Percentiles rank a stretch among this genome's conserved stretches.
These are phyloP conservation scores for Trichosporon ovoides DNA, from an alignment of 1,284 basidiomycete genomes.

Conservation along the genomic window DNA sequence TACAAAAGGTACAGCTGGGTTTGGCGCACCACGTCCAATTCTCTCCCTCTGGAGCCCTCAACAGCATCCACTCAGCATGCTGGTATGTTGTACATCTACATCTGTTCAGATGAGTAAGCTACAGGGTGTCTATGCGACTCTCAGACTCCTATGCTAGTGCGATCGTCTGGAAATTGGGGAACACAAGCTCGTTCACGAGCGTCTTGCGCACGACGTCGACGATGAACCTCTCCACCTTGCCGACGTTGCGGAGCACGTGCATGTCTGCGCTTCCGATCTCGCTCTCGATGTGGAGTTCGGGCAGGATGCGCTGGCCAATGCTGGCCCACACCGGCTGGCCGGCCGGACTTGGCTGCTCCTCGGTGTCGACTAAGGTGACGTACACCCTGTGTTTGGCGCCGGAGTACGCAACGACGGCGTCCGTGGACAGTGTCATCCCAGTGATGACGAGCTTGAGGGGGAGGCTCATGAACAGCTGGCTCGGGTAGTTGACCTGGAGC, in stretches of 20 bases:
- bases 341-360: background rate
- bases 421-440: constrained; percentile 77
- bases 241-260: constrained; percentile 93
- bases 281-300: constrained; percentile 87
- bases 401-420: constrained; percentile 86
- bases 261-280: constrained; percentile 95
- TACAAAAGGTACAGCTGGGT: too few relatives aligned
- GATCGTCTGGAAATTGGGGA: constrained; percentile 86
- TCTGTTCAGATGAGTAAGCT: background rate
- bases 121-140: background rate
- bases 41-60: too few relatives aligned
- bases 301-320: constrained; percentile 78
- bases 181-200: constrained; percentile 86
- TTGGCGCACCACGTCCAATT: too few relatives aligned
- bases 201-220: constrained; percentile 91
- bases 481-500: constrained; percentile 92
- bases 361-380: constrained; percentile 69
- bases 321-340: constrained; percentile 37
- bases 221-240: constrained; percentile 91
- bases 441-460: constrained; percentile 91
- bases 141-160: constrained; percentile 25
- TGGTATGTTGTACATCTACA: background rate
- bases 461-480: constrained; percentile 88
- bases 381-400: constrained; percentile 72
- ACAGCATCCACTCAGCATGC: too few relatives aligned